Base-by-base conservation (phyloP, 1,284 basidiomycete species). In the Puccinia novopanici region DNA sequence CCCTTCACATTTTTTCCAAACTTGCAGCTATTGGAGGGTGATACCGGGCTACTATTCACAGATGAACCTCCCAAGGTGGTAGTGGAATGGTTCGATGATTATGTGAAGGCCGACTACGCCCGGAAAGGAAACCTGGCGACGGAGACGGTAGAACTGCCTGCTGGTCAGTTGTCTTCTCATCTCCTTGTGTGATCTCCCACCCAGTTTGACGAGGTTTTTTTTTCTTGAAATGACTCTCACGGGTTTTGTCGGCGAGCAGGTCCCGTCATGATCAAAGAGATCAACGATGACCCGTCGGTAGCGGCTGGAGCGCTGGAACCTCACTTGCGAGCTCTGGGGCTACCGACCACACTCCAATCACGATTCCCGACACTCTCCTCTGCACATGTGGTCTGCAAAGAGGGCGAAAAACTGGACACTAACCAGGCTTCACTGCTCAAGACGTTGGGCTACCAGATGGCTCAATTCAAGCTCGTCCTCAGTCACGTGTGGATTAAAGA, bases 241-340 rank as follows among this genome's bases (percentile, higher is more conserved):
- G 2, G 8, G 63, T 45, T 27, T 42, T 30, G 48, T 24, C 52
- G 15, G 19, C 34, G 42, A 27, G 34, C 81, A 87, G 88, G 88
- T 30, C 88, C 88, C 4, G 85, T 89, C 54, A 84, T 88, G 63
- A 87, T 88, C 54, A 86, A 86, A 50, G 72, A 74, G 42, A 50
- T 73, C 83, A 90, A 84, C 17, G 90, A 91, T 83, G 91, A 91
- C 2, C 90, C 91, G 45, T 91, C 93, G 83, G 87, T 86, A 54
- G 89, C 89, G 81, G 94, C 96, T 40, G 95, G 98, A 86, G 94
- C 93, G 83, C 93, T 98, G 87, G 96, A 99, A 84, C 94, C 96
- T 27, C 95, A 98, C 85, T 88, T 99, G 76, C 91, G 96, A 80
- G 92, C 92, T 85, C 89, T 98, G 42, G 97, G 97, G 15, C 88